Conservation (phyloP, 768 basidiomycete genomes). For the Lepiota brunneoincarnata region DNA sequence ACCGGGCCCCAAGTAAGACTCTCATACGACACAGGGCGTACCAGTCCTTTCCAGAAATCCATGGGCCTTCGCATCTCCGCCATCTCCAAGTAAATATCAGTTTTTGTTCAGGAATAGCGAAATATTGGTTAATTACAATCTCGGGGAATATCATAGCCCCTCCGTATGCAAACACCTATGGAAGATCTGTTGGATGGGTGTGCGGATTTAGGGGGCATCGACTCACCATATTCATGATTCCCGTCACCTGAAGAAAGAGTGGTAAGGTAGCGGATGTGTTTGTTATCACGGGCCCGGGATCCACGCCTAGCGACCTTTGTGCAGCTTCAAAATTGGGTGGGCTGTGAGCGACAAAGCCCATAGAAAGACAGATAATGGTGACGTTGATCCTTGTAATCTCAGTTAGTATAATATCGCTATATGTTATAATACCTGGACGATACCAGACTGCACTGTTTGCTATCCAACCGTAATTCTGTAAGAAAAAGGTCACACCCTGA, state of each 20-base stretch:
- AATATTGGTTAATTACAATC: constrained; percentile 22
- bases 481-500: neutral
- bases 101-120: neutral
- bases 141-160: constrained; percentile 49
- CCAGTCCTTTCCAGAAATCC: constrained; percentile 72
- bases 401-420: neutral
- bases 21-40: constrained; percentile 16
- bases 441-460: constrained; percentile 48
- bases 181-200: neutral
- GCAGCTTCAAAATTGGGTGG: constrained; percentile 51
- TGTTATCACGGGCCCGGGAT: constrained; percentile 33
- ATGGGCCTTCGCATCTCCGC: constrained; percentile 66
- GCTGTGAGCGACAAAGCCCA: constrained; percentile 57
- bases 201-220: neutral
- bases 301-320: constrained; percentile 27
- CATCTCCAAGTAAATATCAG: constrained; percentile 34
- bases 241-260: constrained; percentile 48
- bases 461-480: constrained; percentile 43
- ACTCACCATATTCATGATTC: constrained; percentile 58
- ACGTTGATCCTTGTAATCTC: constrained; percentile 49
- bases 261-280: constrained; percentile 34
- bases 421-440: neutral
- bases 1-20: neutral
- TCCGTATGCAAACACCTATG: constrained; percentile 54
- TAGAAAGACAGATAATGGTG: constrained; percentile 52